Base-by-base conservation (phyloP, 2,329 filamentous ascomycete genomes). In the Penicillium sp. region DNA sequence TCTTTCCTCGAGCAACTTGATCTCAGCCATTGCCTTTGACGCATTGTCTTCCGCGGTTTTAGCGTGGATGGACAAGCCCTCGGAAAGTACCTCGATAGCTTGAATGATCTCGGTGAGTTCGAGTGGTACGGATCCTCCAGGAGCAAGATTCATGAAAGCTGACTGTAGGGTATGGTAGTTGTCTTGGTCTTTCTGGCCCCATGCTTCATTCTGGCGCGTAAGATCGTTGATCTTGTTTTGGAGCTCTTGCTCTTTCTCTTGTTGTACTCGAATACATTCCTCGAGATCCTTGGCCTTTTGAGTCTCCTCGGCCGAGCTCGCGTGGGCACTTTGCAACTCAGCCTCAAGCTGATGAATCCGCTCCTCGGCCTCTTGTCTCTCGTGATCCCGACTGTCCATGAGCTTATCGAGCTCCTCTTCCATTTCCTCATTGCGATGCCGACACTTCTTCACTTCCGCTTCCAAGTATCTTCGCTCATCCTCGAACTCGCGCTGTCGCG, bases 331-430 rank as follows among this genome's bases (percentile, higher is more conserved):
- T 54, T 91, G 85, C 16, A 96, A 77, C 65, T 96, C 90, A 16
- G 84, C 79, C 67, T 92, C 85, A 1, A 96, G 81, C 9, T 81
- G 79, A 46, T 85, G 85, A 31, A 92, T 79, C 57, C 83, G 87
- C 47, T 89, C 85, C 61, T 93, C 88, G 45, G 88, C 83, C 2
- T 84, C 83, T 4, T 85, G 85, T 68, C 88, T 90, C 67, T 95
- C 90, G 64, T 96, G 88, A 64, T 97, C 92, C 44, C 91, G 85
- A 42, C 90, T 92, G 66, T 92, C 91, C 43, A 91, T 83, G 54
- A 93, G 85, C 58, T 92, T 85, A 66, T 97, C 93, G 51, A 98
- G 85, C 69, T 96, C 93, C 67, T 97, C 93, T 75, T 99, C 95
- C 6, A 90, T 84, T 65, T 98, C 92, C 70, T 98, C 95, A 0